phyloP scores from a whole-genome alignment of 208 protist genomes.

The Chromosphaera perkinsii region DNA sequence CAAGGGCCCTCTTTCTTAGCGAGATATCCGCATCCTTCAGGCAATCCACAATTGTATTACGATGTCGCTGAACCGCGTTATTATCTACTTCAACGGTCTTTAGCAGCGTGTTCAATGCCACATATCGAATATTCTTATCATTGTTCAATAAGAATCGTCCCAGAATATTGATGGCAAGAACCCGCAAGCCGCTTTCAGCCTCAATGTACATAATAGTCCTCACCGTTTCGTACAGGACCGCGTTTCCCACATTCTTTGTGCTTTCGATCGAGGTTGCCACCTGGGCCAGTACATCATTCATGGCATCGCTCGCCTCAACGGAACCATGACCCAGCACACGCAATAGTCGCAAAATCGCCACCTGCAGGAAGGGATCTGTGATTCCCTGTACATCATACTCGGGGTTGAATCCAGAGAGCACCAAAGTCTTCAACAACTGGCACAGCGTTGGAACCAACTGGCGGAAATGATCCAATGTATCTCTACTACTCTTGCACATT shows the following conservation, averaged over 20 bases:
- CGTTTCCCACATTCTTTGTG: constrained; percentile 87
- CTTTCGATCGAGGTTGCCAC: constrained; percentile 93
- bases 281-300: constrained; percentile 94
- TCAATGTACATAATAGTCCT: constrained; percentile 91
- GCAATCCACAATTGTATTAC: constrained; percentile 20
- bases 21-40: constrained; percentile 88
- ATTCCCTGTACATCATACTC: constrained; percentile 90
- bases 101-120: constrained; percentile 84
- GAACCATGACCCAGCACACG: constrained; percentile 83
- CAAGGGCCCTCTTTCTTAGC: constrained; percentile 87
- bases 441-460: constrained; percentile 78
- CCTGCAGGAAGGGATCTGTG: constrained; percentile 95
- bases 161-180: constrained; percentile 95
- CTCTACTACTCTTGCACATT: constrained; percentile 49
- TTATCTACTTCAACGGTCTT: constrained; percentile 76
- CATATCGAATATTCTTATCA: constrained; percentile 98
- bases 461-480: constrained; percentile 49
- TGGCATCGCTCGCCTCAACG: constrained; percentile 77
- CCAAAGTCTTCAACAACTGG: constrained; percentile 83
- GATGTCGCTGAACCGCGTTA: constrained; percentile 61
- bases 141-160: constrained; percentile 87
- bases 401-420: constrained; percentile 79
- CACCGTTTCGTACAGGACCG: constrained; percentile 96
- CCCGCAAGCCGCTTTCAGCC: constrained; percentile 62
- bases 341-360: constrained; percentile 80